phyloP scores from a whole-genome alignment of 345 rosid species.

The Eucalyptus marginata region DNA sequence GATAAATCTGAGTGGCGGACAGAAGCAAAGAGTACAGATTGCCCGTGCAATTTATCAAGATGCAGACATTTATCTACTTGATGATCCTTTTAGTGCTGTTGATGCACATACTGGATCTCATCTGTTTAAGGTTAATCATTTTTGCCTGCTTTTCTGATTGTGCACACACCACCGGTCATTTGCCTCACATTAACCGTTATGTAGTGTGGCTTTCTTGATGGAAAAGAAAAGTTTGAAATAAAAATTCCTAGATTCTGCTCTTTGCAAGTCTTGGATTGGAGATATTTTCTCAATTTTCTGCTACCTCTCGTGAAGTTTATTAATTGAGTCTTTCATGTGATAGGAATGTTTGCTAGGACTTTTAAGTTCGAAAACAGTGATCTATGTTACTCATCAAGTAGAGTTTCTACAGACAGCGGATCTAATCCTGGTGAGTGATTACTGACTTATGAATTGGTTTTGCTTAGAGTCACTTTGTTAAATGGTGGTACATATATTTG shows the following conservation, averaged over 20 bases:
- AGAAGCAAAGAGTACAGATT: constrained; percentile 76
- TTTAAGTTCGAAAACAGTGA: constrained; percentile 43
- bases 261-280: background rate
- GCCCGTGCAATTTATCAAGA: constrained; percentile 88
- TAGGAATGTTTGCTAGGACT: constrained; percentile 60
- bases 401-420: constrained; percentile 77
- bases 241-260: background rate
- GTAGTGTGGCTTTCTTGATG: background rate
- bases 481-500: background rate
- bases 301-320: background rate
- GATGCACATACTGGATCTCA: constrained; percentile 89
- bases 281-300: background rate
- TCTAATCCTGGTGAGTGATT: constrained; percentile 42
- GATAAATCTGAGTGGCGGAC: constrained; percentile 83
- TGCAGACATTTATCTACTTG: constrained; percentile 73
- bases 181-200: background rate
- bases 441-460: background rate
- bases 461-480: background rate
- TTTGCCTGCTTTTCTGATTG: background rate
- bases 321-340: background rate
- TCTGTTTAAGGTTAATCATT: constrained; percentile 46
- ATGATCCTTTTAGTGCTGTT: constrained; percentile 90
- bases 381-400: constrained; percentile 81
- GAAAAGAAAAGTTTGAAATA: background rate
- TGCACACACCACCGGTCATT: background rate